phyloP scores from a whole-genome alignment of 139 green algal species.

The Eudorina sp. region DNA sequence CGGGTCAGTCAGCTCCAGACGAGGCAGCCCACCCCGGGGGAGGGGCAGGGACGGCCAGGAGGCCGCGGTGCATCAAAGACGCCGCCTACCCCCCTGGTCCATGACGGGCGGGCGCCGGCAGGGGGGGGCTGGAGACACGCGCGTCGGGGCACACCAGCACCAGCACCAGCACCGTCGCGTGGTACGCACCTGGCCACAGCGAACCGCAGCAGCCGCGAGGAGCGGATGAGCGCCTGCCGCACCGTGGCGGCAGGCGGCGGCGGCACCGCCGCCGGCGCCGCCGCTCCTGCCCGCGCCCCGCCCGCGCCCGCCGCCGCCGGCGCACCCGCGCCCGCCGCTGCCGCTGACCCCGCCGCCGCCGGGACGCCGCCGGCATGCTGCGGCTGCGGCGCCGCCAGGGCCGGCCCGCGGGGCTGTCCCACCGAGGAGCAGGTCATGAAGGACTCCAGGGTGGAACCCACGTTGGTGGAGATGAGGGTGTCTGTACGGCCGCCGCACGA shows the following conservation, averaged over 20 bases:
- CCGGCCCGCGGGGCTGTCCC: neutral
- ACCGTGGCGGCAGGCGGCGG: neutral
- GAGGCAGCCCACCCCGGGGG: no score
- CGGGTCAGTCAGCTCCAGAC: no score
- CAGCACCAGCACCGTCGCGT: no score
- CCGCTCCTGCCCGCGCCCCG: no score
- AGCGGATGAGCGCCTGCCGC: neutral
- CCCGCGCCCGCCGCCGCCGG: neutral
- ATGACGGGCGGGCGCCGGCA: no score
- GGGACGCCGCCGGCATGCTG: neutral
- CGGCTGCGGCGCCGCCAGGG: neutral
- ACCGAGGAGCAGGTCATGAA: conserved; percentile 1
- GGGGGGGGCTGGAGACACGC: no score
- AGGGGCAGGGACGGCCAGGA: no score
- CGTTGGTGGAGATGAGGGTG: neutral
- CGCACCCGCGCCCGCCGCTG: neutral
- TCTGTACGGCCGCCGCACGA: neutral
- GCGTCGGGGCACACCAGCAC: no score
- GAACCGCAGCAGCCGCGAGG: conserved; percentile 17
- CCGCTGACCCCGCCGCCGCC: neutral
- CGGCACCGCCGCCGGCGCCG: neutral
- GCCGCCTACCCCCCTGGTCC: no score
- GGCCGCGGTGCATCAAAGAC: no score
- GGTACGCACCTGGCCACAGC: conserved; percentile 1
- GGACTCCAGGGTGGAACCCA: neutral